These are phyloP conservation scores for Gossypium ekmanianum DNA, from an alignment of 345 rosid genomes.

Conservation along the genomic window DNA sequence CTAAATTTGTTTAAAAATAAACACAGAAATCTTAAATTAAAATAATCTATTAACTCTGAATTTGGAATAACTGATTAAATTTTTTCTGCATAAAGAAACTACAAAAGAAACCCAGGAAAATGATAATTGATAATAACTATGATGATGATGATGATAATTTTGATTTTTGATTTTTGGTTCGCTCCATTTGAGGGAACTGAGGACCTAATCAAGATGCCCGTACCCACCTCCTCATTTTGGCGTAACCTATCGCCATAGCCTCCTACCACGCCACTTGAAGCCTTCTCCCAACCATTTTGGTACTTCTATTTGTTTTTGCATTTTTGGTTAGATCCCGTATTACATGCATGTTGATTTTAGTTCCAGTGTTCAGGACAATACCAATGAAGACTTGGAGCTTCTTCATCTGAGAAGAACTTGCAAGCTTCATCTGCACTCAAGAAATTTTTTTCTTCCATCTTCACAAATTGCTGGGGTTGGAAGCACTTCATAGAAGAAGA, in stretches of 20 bases:
- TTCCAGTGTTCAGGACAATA: slow-evolving; percentile 60
- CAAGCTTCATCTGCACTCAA: slow-evolving; percentile 75
- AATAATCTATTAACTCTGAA: neutral
- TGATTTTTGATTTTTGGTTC: neutral
- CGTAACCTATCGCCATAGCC: slow-evolving; percentile 27
- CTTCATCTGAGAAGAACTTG: slow-evolving; percentile 82
- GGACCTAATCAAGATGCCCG: slow-evolving; percentile 44
- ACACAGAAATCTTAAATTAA: neutral
- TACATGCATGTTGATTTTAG: slow-evolving; percentile 9
- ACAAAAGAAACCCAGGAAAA: neutral
- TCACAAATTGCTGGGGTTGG: slow-evolving; percentile 54
- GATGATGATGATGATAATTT: too few species aligned
- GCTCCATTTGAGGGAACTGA: slow-evolving; percentile 32
- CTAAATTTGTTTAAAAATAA: neutral
- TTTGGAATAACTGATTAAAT: neutral
- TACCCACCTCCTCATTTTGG: slow-evolving; percentile 1
- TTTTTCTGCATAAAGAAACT: neutral
- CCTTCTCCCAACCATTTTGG: neutral
- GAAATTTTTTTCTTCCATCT: slow-evolving; percentile 79
- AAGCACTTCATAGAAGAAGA: slow-evolving; percentile 26
- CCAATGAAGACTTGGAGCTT: slow-evolving; percentile 80
- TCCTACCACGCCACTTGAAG: slow-evolving; percentile 20
- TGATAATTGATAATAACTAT: slow-evolving; percentile 19
- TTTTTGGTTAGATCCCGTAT: too few species aligned
- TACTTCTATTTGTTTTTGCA: neutral